A percentile compares a stretch with the other conserved stretches of the same genome.
phyloP scores from a whole-genome alignment of 2,329 filamentous ascomycete genomes.

The Dryadomyces sulphureus region DNA sequence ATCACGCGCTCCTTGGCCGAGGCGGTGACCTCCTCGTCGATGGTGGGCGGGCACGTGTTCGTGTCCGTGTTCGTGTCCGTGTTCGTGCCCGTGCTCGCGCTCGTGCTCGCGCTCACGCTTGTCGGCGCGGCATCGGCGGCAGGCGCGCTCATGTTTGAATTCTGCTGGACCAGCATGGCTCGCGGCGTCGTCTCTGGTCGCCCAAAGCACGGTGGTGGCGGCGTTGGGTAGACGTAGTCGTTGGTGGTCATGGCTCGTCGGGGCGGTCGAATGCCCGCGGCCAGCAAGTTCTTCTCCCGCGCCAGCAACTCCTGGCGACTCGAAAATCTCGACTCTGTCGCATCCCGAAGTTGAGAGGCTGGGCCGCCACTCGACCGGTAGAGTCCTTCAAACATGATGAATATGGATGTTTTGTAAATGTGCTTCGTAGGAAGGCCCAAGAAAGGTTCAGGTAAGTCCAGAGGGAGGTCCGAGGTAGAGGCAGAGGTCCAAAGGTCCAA shows the following conservation, averaged over 20 bases:
- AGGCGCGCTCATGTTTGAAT: not conserved
- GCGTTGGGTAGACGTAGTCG: conserved; percentile 23
- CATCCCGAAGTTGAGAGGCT: conserved; percentile 8
- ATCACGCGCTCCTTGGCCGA: not conserved
- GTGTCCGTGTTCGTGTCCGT: no score
- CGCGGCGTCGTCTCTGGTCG: conserved; percentile 5
- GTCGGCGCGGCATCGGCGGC: no score
- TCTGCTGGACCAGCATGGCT: conserved; percentile 6
- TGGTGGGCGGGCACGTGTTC: not conserved
- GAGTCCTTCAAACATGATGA: conserved; percentile 21
- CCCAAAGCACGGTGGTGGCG: conserved; percentile 10
- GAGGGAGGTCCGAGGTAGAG: not conserved
- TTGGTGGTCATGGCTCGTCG: conserved; percentile 32
- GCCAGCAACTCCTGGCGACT: conserved; percentile 26
- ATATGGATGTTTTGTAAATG: no score
- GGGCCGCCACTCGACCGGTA: conserved; percentile 11
- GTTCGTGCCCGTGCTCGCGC: no score
- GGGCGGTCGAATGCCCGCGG: conserved; percentile 21
- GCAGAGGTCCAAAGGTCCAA: not conserved
- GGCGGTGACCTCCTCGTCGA: not conserved
- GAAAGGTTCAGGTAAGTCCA: no score
- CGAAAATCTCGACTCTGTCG: conserved; percentile 15
- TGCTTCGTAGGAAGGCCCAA: no score
- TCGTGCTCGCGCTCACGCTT: no score
- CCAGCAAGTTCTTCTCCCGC: conserved; percentile 22